Conservation (phyloP, 768 basidiomycete genomes). For the Panaeolus cyanescens region DNA sequence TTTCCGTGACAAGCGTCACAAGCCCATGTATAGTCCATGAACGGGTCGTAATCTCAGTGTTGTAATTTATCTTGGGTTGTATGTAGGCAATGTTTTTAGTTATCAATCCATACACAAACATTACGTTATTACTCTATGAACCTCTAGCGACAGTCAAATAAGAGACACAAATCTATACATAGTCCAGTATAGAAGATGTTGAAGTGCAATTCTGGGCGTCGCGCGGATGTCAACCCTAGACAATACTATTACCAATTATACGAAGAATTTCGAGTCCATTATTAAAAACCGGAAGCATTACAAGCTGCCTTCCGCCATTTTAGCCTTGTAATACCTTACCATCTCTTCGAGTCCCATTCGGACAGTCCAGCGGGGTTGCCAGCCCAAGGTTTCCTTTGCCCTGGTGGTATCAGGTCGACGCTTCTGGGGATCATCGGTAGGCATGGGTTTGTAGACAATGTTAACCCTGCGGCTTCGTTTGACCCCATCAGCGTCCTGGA, state of each 20-base stretch:
- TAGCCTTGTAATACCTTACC: slow-evolving; percentile 90
- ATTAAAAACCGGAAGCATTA: slow-evolving; percentile 30
- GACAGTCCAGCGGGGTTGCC: slow-evolving; percentile 94
- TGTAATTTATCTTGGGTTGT: background rate
- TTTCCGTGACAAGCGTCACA: background rate
- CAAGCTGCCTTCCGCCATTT: slow-evolving; percentile 82
- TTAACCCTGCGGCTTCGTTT: slow-evolving; percentile 52
- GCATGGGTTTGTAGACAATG: slow-evolving; percentile 80
- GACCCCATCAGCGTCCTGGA: slow-evolving; percentile 81
- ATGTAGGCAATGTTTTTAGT: background rate
- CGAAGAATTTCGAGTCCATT: background rate
- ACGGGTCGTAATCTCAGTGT: background rate
- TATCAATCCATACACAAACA: background rate
- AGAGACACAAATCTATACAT: background rate
- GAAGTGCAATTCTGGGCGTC: background rate
- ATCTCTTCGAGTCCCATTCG: slow-evolving; percentile 94
- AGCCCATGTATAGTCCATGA: background rate
- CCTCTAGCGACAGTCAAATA: background rate
- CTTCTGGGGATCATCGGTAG: slow-evolving; percentile 93
- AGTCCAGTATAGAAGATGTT: background rate
- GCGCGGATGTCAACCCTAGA: background rate
- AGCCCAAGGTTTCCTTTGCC: slow-evolving; percentile 80
- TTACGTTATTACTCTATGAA: background rate
- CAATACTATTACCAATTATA: background rate
- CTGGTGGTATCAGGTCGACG: slow-evolving; percentile 91